Percentiles rank a stretch among this genome's conserved stretches.
Evolutionary conservation across 2,329 filamentous ascomycete species (phyloP).

Genomic region (Rutstroemia sp.): DNA sequence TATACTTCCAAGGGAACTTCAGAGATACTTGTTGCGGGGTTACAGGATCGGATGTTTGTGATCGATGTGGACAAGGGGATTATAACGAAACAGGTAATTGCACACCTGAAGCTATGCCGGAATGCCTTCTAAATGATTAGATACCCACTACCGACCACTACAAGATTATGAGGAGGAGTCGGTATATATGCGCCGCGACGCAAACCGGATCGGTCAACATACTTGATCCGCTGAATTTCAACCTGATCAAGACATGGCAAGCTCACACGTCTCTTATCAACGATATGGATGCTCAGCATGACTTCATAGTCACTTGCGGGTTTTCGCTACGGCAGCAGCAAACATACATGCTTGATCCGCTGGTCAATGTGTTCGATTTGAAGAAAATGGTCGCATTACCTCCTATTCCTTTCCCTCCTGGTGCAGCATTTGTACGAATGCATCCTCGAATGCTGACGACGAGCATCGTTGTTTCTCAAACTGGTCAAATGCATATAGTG

Average conservation of each 20-base stretch:
- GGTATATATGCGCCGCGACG: constrained; percentile 89
- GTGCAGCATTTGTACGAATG: constrained; percentile 92
- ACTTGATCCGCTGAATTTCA: constrained; percentile 71
- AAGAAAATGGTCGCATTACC: constrained; percentile 83
- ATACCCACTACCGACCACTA: constrained; percentile 70
- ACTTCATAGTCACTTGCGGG: constrained; percentile 92
- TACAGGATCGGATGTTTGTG: constrained; percentile 79
- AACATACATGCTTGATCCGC: constrained; percentile 77
- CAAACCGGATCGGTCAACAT: constrained; percentile 77
- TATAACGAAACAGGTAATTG: constrained; percentile 55
- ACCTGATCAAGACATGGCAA: constrained; percentile 79
- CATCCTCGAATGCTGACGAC: constrained; percentile 94
- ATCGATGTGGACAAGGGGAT: constrained; percentile 64
- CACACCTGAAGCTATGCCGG: not conserved
- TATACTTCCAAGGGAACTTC: constrained; percentile 80
- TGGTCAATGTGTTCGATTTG: constrained; percentile 92
- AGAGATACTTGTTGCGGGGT: constrained; percentile 80
- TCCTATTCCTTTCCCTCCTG: constrained; percentile 85
- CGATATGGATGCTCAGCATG: constrained; percentile 95
- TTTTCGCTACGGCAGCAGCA: constrained; percentile 78
- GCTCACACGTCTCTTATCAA: constrained; percentile 84
- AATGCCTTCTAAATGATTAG: constrained; percentile 36
- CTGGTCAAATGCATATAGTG: constrained; percentile 89
- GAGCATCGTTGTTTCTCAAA: constrained; percentile 85
- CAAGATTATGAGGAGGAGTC: constrained; percentile 83